These are phyloP conservation scores for Entomortierella parvispora DNA, from an alignment of 192 early-diverging fungal genomes.

Conservation along the genomic window DNA sequence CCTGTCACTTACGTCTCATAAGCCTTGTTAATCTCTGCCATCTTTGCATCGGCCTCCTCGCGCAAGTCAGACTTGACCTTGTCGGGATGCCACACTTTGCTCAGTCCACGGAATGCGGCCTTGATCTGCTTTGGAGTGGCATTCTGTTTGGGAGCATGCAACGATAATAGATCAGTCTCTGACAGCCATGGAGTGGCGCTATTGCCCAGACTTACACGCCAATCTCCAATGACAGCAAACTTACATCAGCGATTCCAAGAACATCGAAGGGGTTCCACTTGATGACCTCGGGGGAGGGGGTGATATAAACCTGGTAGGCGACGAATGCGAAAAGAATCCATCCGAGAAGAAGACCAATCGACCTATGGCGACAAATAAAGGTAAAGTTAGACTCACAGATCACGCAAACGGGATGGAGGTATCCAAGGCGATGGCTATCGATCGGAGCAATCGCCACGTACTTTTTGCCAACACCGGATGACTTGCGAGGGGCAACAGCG, in stretches of 20 bases:
- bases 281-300: constrained; percentile 69
- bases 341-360: constrained; percentile 62
- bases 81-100: constrained; percentile 76
- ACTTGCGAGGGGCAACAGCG: constrained; percentile 29
- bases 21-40: constrained; percentile 91
- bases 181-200: neutral
- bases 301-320: constrained; percentile 70
- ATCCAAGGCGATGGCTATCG: too few relatives aligned
- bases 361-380: constrained; percentile 17
- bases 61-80: constrained; percentile 76
- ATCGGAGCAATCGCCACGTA: too few relatives aligned
- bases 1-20: constrained; percentile 82
- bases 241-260: constrained; percentile 80
- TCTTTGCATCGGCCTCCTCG: constrained; percentile 77
- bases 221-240: neutral
- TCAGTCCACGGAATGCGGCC: constrained; percentile 60
- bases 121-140: constrained; percentile 58
- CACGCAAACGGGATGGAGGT: neutral
- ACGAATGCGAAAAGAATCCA: constrained; percentile 77
- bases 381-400: neutral
- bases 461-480: constrained; percentile 34
- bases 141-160: constrained; percentile 11
- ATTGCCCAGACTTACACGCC: neutral
- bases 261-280: constrained; percentile 97
- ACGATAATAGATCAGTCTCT: neutral